Base-by-base conservation (phyloP, 108 stramenopile genomes). In the Stephanodiscus triporus region DNA sequence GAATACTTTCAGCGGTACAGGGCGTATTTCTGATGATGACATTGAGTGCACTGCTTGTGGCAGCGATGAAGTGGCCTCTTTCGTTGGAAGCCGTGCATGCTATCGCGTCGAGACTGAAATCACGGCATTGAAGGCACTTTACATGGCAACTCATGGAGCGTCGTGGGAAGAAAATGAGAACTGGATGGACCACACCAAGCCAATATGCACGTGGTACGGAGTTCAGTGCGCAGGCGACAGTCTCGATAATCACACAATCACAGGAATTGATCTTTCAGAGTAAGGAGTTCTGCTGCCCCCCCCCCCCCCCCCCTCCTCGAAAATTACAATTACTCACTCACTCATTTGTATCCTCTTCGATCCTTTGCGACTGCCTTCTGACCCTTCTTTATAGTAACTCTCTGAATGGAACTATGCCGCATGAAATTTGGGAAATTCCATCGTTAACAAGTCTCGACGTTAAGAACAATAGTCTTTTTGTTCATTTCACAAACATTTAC, bases 181-280 rank as follows among this genome's bases (percentile, higher is more conserved):
- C 20, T 89, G 88, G 88, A 74, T 72, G 49, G 72, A 87, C 27
- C 45, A 71, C 42, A 78, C 75, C 19, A 74, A 84, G 38, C 81
- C 87, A 7, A 85, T 90, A 34, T 90, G 89, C 59, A 80, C 78
- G 64, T 88, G 89, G 89, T 50, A 72, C 30, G 87, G 87, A 26
- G 63, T 90, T 27, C 34, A 38, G 24, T 90, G 89, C 55, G 79
- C 73, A 20, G 84, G 85, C 47, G 86, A 84, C 19, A 74, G 68
- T 42, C 26, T 65, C 16, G 81, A 87, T 34, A 86, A 89, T 42
- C 63, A 54, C 20, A 85, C 84, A 34, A 62, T 68, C 16, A 81
- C 83, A 9, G 59, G 57, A 58, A 56, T 87, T 11, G 70, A 72
- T 11, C 60, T 61, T 61, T 40, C 60, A 50, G 32, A 19, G 65